A percentile compares a stretch with the other conserved stretches of the same genome.
Evolutionary conservation across 805 yeast genomes (phyloP).

Genomic region (Saccharomycopsis oosterbeekiorum): DNA sequence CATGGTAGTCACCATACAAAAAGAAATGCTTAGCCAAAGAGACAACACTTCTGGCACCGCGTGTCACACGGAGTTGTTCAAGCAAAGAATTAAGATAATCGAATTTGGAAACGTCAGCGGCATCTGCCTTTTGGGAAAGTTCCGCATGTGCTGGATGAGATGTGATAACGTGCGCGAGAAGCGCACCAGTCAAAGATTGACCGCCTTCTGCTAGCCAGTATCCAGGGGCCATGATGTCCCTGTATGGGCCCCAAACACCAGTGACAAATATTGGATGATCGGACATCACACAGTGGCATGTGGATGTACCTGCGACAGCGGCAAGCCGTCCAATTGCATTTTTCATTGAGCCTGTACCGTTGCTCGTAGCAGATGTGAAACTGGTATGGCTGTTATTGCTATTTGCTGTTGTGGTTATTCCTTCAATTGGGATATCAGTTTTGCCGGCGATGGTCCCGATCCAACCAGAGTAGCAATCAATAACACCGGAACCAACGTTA

Average conservation of each 20-base stretch:
- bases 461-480: constrained; percentile 99
- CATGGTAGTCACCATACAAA: constrained; percentile 94
- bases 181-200: constrained; percentile 95
- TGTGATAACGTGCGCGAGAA: constrained; percentile 76
- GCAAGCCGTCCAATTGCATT: constrained; percentile 80
- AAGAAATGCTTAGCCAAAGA: constrained; percentile 75
- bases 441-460: constrained; percentile 95
- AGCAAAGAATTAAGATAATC: constrained; percentile 72
- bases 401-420: constrained; percentile 30
- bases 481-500: constrained; percentile 89
- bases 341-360: constrained; percentile 26
- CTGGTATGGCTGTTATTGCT: constrained; percentile 34
- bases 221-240: constrained; percentile 83
- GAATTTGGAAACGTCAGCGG: constrained; percentile 63
- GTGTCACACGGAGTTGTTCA: constrained; percentile 51
- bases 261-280: constrained; percentile 79
- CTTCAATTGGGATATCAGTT: constrained; percentile 48
- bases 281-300: constrained; percentile 89
- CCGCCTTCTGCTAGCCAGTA: constrained; percentile 98
- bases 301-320: constrained; percentile 97
- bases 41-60: constrained; percentile 60
- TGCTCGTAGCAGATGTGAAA: no score
- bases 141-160: constrained; percentile 84
- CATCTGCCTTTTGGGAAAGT: constrained; percentile 55
- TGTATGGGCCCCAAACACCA: constrained; percentile 99